Evolutionary conservation across 2,329 filamentous ascomycete species (phyloP).

Genomic region (Albophoma yamanashiensis): DNA sequence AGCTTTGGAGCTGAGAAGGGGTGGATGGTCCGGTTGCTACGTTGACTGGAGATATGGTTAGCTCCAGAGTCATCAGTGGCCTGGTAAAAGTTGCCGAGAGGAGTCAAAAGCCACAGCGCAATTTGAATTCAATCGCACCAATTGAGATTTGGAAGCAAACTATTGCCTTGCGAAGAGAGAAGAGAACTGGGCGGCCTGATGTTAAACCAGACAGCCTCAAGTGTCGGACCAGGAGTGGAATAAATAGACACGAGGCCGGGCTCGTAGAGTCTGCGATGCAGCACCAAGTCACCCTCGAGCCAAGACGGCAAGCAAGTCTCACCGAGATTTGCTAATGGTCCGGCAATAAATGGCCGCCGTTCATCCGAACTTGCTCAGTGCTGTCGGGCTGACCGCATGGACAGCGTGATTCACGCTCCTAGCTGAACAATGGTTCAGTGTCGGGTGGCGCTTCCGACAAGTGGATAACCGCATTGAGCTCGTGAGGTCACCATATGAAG

Average conservation of each 20-base stretch:
- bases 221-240: background rate
- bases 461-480: background rate
- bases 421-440: background rate
- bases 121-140: background rate
- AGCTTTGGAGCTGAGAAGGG: constrained; percentile 14
- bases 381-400: background rate
- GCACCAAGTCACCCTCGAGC: background rate
- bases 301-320: background rate
- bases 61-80: background rate
- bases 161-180: background rate
- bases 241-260: background rate
- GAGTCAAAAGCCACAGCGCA: background rate
- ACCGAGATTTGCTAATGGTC: background rate
- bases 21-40: background rate
- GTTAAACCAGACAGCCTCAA: background rate
- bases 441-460: background rate
- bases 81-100: background rate
- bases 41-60: constrained; percentile 10
- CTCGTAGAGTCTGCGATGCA: background rate
- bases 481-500: background rate
- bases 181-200: constrained; percentile 1
- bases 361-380: background rate
- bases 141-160: background rate
- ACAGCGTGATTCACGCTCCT: background rate
- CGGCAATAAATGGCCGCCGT: background rate